phyloP scores from a whole-genome alignment of 2,329 filamentous ascomycete species.

The Bipolaris bicolor region DNA sequence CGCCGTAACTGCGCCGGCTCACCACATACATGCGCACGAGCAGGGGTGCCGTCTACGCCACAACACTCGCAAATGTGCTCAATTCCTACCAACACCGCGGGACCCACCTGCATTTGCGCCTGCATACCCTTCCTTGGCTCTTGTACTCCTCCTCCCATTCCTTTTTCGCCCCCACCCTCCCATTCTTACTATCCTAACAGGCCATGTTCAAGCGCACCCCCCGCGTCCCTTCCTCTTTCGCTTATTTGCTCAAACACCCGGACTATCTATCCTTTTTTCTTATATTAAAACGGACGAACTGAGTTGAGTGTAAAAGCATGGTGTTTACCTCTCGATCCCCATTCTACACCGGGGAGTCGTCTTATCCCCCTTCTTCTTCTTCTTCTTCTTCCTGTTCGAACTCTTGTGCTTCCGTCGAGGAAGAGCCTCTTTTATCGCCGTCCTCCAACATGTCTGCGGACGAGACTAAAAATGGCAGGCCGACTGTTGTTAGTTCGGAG shows the following conservation, averaged over 20 bases:
- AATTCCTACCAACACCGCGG: background rate
- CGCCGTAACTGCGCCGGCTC: background rate
- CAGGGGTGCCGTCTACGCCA: background rate
- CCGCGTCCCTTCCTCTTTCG: background rate
- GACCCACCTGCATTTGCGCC: background rate
- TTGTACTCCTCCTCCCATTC: too few relatives aligned
- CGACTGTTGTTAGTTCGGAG: background rate
- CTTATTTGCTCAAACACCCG: background rate
- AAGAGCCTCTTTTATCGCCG: constrained; percentile 4
- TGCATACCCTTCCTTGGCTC: background rate
- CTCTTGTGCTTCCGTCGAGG: background rate
- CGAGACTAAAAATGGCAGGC: background rate
- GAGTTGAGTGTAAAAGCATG: background rate
- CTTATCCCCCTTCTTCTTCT: too few relatives aligned
- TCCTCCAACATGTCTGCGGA: background rate
- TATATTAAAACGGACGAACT: background rate
- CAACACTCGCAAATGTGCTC: constrained; percentile 15
- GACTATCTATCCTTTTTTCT: background rate
- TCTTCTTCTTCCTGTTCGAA: too few relatives aligned
- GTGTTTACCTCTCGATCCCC: background rate
- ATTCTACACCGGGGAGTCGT: background rate
- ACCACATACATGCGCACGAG: background rate
- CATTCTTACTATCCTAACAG: background rate
- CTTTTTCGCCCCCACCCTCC: too few relatives aligned
- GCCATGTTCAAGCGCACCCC: too few relatives aligned